phyloP scores from a whole-genome alignment of 208 protist genomes.

The Tetramitus jugosus region DNA sequence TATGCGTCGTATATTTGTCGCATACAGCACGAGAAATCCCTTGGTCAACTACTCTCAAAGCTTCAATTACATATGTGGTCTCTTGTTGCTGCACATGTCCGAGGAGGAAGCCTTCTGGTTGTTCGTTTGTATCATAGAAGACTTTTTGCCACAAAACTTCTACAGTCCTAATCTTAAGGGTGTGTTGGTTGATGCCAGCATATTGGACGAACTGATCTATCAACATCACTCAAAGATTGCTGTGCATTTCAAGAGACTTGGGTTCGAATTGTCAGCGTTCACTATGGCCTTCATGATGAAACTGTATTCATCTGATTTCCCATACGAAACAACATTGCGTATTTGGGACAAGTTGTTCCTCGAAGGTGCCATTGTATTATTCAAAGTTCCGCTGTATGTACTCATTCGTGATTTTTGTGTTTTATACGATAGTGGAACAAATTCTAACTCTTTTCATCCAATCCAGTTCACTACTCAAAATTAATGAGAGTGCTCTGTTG shows the following conservation, averaged over 20 bases:
- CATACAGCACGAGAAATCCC: conserved; percentile 25
- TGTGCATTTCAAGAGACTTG: background rate
- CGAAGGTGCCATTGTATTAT: conserved; percentile 26
- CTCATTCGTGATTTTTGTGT: too few species aligned
- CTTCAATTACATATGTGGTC: conserved; percentile 29
- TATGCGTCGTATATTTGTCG: conserved; percentile 24
- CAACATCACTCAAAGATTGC: background rate
- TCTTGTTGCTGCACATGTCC: conserved; percentile 25
- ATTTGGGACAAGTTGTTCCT: conserved; percentile 29
- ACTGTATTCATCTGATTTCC: conserved; percentile 13
- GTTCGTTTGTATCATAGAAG: background rate
- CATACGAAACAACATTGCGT: conserved; percentile 24
- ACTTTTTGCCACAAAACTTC: conserved; percentile 22
- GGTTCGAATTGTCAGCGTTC: conserved; percentile 11
- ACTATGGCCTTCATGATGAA: conserved; percentile 28
- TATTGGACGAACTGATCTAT: background rate
- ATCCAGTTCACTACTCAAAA: conserved; percentile 20
- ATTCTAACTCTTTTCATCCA: too few species aligned
- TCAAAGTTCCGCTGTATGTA: conserved; percentile 19
- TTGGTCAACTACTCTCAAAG: conserved; percentile 28
- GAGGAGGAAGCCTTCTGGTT: conserved; percentile 34
- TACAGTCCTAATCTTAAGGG: conserved; percentile 17
- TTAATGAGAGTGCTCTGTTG: background rate
- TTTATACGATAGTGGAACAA: too few species aligned
- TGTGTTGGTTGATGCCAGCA: background rate